Base-by-base conservation (phyloP, 2,329 filamentous ascomycete species). In the Phaeomoniella chlamydospora region DNA sequence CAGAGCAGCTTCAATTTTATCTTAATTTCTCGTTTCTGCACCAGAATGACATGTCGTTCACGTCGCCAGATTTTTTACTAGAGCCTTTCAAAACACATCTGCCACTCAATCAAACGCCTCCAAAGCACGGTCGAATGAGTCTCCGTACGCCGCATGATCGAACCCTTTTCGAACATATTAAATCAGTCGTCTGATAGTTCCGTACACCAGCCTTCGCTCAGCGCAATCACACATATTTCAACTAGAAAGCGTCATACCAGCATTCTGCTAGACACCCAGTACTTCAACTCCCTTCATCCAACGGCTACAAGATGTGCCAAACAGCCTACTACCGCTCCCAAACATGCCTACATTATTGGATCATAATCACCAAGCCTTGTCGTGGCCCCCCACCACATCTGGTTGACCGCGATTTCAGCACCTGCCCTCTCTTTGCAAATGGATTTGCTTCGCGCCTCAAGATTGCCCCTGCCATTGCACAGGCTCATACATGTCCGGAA, bases 281-380 rank as follows among this genome's bases (percentile, higher is more conserved):
- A n/a, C 31, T 19, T 14, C 19, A 29, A n/a, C 33, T 18, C 31
- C 31, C 32, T 12, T 35, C 17, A 13, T 15, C 18, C 31, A 29
- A 31, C 26, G 11, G 31, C 31, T 31, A 29, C 31, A 40, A 36
- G 6, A 71, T 71, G 67, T 72, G 67, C 47, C 50, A 52, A 17
- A 60, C 59, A 18, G 55, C 55, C 12, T 53, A 57, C 34, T 65
- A 59, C 51, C 56, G 59, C 44, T 67, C 64, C 1, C 49, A 51
- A 4, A 55, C 52, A 34, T 71, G 68, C 48, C 47, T 49, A 5
- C 66, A 70, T 42, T 52, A 57, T 17, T 72, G 66, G 65, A 49
- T 68, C 37, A 58, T 56, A 15, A 60, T 71, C 43, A 51, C 50
- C 15, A 48, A 55, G 10, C 57, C 62, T 5, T 71, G 68, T 47